phyloP scores from a whole-genome alignment of 768 basidiomycete genomes.

The Tulasnella sp. region DNA sequence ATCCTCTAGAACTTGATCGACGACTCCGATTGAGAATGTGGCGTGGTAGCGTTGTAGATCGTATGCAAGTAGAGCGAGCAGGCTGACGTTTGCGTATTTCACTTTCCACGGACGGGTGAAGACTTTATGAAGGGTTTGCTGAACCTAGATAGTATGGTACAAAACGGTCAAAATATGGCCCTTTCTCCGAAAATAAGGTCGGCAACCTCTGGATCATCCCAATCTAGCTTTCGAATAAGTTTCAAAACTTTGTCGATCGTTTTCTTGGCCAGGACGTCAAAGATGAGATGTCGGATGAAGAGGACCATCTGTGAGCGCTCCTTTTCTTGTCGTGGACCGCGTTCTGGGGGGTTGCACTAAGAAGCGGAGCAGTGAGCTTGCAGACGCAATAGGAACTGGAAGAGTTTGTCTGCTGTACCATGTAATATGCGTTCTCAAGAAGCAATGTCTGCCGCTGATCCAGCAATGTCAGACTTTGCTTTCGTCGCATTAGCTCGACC shows the following conservation, averaged over 20 bases:
- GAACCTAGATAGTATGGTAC: conserved; percentile 42
- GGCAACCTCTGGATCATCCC: conserved; percentile 65
- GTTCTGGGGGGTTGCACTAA: conserved; percentile 95
- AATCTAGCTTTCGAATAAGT: conserved; percentile 88
- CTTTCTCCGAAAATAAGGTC: background rate
- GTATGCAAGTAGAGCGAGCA: conserved; percentile 91
- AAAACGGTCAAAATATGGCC: background rate
- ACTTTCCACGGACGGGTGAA: conserved; percentile 99
- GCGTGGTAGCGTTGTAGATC: conserved; percentile 92
- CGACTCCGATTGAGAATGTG: conserved; percentile 78
- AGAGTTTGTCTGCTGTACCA: conserved; percentile 48
- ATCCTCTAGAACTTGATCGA: conserved; percentile 94
- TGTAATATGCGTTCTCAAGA: conserved; percentile 97
- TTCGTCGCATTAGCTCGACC: conserved; percentile 92
- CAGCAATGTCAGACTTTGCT: conserved; percentile 89
- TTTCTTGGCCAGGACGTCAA: conserved; percentile 86
- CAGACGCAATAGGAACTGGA: background rate
- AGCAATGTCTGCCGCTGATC: conserved; percentile 85
- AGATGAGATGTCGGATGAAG: conserved; percentile 95
- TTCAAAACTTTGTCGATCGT: conserved; percentile 95
- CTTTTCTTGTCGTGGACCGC: conserved; percentile 80
- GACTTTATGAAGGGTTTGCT: conserved; percentile 69
- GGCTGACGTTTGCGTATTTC: conserved; percentile 82
- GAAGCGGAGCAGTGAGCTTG: conserved; percentile 13
- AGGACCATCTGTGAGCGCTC: conserved; percentile 79